Conservation (phyloP, 2,329 filamentous ascomycete genomes). For the Cercospora beticola region DNA sequence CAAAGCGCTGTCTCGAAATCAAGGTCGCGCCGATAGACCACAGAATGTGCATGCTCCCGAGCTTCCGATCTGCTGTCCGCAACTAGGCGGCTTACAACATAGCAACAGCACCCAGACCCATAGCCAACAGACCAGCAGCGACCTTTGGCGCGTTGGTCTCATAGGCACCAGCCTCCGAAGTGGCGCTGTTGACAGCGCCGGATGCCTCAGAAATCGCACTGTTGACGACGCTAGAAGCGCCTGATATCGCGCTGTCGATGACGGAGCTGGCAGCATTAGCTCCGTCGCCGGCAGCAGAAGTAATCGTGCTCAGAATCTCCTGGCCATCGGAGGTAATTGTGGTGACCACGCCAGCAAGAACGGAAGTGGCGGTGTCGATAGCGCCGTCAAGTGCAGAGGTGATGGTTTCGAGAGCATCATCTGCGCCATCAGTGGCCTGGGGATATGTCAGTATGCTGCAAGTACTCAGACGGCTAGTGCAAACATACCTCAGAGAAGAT, state of each 20-base stretch:
- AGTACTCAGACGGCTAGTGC: neutral
- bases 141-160: constrained; percentile 28
- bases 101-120: constrained; percentile 36
- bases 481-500: constrained; percentile 8
- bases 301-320: constrained; percentile 27
- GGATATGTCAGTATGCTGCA: constrained; percentile 3
- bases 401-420: constrained; percentile 11
- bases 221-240: constrained; percentile 12
- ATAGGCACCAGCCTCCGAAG: constrained; percentile 22
- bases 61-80: neutral
- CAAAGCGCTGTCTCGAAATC: neutral
- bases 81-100: constrained; percentile 24
- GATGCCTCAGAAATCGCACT: constrained; percentile 13
- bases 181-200: constrained; percentile 8
- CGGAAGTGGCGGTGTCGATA: constrained; percentile 11
- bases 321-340: constrained; percentile 18
- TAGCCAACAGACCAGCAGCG: constrained; percentile 35
- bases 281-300: constrained; percentile 10
- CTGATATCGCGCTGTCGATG: constrained; percentile 20
- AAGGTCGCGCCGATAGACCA: neutral
- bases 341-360: constrained; percentile 19
- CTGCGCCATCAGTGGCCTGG: constrained; percentile 16
- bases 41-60: neutral
- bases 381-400: constrained; percentile 10
- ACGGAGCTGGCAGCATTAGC: neutral